Percentiles rank a stretch among this genome's conserved stretches.
Evolutionary conservation across 768 basidiomycete species (phyloP).

Genomic region (Podaxis carcinomalis): DNA sequence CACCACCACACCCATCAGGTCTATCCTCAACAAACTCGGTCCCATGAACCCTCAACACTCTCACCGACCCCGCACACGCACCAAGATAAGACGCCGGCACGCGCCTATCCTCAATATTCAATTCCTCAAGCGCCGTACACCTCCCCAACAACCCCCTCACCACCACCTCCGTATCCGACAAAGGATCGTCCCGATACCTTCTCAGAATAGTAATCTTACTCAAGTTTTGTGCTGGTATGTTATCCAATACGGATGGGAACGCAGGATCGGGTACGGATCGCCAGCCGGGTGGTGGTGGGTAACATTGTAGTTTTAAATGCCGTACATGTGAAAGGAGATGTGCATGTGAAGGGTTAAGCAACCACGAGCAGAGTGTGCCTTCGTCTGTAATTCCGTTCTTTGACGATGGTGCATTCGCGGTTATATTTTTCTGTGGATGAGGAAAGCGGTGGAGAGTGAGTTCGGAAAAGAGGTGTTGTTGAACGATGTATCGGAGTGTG

Average conservation of each 20-base stretch:
- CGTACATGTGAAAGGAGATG: constrained; percentile 9
- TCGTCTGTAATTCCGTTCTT: neutral
- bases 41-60: constrained; percentile 3
- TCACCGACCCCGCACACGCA: neutral
- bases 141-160: neutral
- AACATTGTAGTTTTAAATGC: constrained; percentile 5
- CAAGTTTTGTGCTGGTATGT: neutral
- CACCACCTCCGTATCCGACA: constrained; percentile 1
- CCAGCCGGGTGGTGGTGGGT: neutral
- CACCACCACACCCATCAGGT: neutral
- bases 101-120: neutral
- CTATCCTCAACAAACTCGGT: constrained; percentile 9
- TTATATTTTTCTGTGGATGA: neutral
- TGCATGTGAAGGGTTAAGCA: neutral
- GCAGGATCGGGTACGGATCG: constrained; percentile 2
- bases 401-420: neutral
- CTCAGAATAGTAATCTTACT: constrained; percentile 9
- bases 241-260: neutral
- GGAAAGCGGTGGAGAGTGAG: constrained; percentile 2
- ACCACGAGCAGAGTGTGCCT: neutral
- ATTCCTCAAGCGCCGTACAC: neutral
- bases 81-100: neutral
- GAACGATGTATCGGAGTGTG: constrained; percentile 5
- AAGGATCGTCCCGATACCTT: constrained; percentile 4
- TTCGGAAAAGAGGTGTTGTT: constrained; percentile 6